Base-by-base conservation (phyloP, 1,284 basidiomycete species). In the Ceratobasidium theobromae region DNA sequence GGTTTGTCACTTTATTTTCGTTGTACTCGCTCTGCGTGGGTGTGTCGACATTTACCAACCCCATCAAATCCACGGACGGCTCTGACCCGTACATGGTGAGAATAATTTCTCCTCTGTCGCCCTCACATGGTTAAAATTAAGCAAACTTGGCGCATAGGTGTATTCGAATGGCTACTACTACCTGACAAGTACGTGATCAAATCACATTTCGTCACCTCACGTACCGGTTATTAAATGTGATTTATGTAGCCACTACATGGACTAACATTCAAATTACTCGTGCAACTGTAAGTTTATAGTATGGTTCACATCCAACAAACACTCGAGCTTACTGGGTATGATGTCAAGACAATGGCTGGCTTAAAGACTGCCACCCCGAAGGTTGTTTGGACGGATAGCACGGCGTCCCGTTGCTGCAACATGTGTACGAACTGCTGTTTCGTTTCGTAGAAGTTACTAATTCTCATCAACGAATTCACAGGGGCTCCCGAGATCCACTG, bases 391-490 rank as follows among this genome's bases (percentile, higher is more conserved):
- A 72, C 74, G 3, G 77, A 77, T 66, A 73, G 68, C 51, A 78
- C 75, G 18, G 69, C 78, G 21, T 73, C 74, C 46, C 71, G 77
- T 55, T 78, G 77, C 68, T 79, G 78, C 71, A 78, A 79, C 65
- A 45, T 79, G 4, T 79, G 77, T 4, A 73, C 71, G 66, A 57
- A 41, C n/a, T n/a, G 16, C 14, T 5, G 12, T n/a, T 38, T 18
- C 9, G 30, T 11, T 46, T 35, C 33, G 12, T 3, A 3, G n/a
- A 4, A 18, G n/a, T 5, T 1, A 21, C 18, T 18, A 5, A 6
- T n/a, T n/a, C 25, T 3, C 12, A 2, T 16, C 35, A 4, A 21
- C 21, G n/a, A n/a, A 51, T 25, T 11, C 2, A 27, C 40, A 67
- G 66, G 66, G 66, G 66, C 66, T 18, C 66, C 66, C n/a, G 66